Percentiles rank a stretch among this genome's conserved stretches.
Conservation (phyloP, 805 yeast species). For the Pichia thaimueangensis region DNA sequence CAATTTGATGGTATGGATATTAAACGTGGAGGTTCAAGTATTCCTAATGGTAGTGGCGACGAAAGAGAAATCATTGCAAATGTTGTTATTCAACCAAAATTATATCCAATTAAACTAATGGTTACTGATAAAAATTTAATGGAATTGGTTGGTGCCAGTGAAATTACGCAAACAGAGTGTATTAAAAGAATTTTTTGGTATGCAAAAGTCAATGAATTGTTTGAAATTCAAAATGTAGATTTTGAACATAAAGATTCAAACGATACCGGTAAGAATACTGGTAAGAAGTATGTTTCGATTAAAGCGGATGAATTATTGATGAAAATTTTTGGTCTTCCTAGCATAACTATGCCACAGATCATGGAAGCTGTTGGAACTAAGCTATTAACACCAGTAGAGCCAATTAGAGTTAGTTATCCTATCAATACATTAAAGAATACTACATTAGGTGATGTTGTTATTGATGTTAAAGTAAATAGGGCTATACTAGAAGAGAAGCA, state of each 20-base stretch:
- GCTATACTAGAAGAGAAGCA: conserved; percentile 34
- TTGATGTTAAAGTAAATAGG: conserved; percentile 61
- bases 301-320: conserved; percentile 40
- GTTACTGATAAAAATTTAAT: conserved; percentile 59
- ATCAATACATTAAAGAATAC: conserved; percentile 71
- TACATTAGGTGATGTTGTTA: conserved; percentile 71
- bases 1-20: conserved; percentile 87
- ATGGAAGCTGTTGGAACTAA: conserved; percentile 60
- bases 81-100: conserved; percentile 77
- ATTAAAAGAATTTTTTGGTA: conserved; percentile 35
- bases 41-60: conserved; percentile 19
- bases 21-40: conserved; percentile 60
- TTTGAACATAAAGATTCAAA: conserved; percentile 9
- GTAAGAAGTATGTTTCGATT: conserved; percentile 23
- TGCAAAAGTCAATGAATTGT: conserved; percentile 31
- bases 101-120: conserved; percentile 59
- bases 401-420: conserved; percentile 69
- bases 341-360: conserved; percentile 64
- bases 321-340: conserved; percentile 41
- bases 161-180: conserved; percentile 81
- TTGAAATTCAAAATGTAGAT: conserved; percentile 28
- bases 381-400: conserved; percentile 71
- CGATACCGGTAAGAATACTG: conserved; percentile 8
- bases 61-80: conserved; percentile 54
- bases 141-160: conserved; percentile 64